Base-by-base conservation (phyloP, 83 land plant genomes). In the Picea abies region DNA sequence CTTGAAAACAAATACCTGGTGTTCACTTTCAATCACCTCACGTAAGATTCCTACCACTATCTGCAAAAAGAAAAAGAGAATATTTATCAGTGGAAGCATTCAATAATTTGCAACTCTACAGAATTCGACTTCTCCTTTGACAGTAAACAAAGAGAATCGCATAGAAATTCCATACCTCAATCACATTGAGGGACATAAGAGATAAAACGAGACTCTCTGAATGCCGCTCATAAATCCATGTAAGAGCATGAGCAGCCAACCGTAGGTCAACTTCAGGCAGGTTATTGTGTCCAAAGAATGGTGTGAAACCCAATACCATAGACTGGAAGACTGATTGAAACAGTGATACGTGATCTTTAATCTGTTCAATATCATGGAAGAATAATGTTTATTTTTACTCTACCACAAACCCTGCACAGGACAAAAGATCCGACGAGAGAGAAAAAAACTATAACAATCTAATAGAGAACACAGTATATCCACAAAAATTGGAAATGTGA, bases 1-100 rank as follows among this genome's bases (percentile, higher is more conserved):
- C 62, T 89, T 89, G 87, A 89, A 89, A n/a, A 89, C 85, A 76
- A 89, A 87, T 23, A 89, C 90, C 78, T 89, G 82, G 49, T 87
- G 87, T 65, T 84, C 91, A 63, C 83, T 81, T 60, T 85, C 90
- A 68, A 87, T 83, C n/a, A 89, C 87, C 81, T 87, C 90, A 39
- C 86, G 90, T 23, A 89, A 81, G 86, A 89, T 83, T 35, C 90
- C 87, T 63, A 87, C 90, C 66, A 90, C 86, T 62, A 90, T 82
- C 91, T 89, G 89, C 49, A 71, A 80, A n/a, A 83, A 47, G 62
- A 66, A 20, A 63, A 44, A 81, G 41, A 39, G 41, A 39, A 39
- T 39, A 4, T 5, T 49, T 23, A 14, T 47, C 22, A 4, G 29
- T 19, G 35, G 47, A 5, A 35, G 23, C 25, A 32, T 26, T 37